Evolutionary conservation across 1,284 basidiomycete genomes (phyloP).

Genomic region (Boletus smithii): DNA sequence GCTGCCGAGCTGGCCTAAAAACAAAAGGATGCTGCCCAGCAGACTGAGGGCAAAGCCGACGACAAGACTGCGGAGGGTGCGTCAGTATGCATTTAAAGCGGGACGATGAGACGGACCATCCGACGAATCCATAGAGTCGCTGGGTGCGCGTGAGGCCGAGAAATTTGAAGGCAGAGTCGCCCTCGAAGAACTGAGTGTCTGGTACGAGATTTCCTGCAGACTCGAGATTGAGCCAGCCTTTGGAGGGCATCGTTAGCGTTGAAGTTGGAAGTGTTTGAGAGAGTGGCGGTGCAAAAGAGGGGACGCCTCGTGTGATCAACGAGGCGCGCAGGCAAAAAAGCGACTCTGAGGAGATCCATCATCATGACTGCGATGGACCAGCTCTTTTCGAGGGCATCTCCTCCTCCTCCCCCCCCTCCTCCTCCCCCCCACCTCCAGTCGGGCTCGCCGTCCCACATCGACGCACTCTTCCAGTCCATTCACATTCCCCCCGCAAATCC

Average conservation of each 20-base stretch:
- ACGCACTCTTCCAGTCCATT: slow-evolving; percentile 19
- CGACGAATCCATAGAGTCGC: slow-evolving; percentile 79
- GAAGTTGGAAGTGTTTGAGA: no score
- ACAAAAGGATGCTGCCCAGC: slow-evolving; percentile 76
- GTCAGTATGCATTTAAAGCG: neutral
- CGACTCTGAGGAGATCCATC: neutral
- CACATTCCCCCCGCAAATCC: neutral
- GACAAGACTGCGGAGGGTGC: slow-evolving; percentile 48
- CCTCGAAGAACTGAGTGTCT: slow-evolving; percentile 75
- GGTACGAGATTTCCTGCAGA: slow-evolving; percentile 47
- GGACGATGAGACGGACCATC: slow-evolving; percentile 50
- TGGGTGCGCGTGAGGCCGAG: slow-evolving; percentile 76
- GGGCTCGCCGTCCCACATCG: no score
- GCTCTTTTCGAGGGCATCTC: slow-evolving; percentile 14
- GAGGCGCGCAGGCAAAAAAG: slow-evolving; percentile 15
- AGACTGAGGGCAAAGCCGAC: slow-evolving; percentile 78
- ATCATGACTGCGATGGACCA: slow-evolving; percentile 1
- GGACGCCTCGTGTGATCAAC: slow-evolving; percentile 30
- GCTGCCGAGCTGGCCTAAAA: slow-evolving; percentile 64
- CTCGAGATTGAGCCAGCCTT: slow-evolving; percentile 74
- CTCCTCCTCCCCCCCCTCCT: slow-evolving; percentile 17
- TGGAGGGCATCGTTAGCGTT: no score
- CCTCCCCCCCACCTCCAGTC: no score
- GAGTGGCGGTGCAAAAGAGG: neutral
- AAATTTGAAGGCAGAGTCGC: slow-evolving; percentile 79